Evolutionary conservation across 495 filamentous ascomycete genomes (phyloP).

Genomic region (Clavariopsis aquatica): DNA sequence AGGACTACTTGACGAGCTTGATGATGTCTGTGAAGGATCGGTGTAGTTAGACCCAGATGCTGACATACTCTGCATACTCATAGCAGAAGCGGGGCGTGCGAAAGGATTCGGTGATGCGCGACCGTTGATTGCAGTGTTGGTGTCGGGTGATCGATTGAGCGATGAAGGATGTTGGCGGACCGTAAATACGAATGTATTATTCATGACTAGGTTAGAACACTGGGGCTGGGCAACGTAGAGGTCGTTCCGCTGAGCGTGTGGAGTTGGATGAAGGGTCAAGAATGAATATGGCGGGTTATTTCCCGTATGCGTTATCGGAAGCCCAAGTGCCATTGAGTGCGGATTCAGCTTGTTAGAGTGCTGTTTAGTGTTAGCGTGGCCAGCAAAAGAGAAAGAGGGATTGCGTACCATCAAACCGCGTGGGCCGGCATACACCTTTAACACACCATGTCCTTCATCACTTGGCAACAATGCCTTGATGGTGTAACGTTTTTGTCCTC

Average conservation of each 20-base stretch:
- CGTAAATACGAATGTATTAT: constrained; percentile 97
- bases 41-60: constrained; percentile 59
- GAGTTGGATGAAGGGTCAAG: constrained; percentile 88
- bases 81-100: constrained; percentile 71
- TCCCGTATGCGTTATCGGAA: constrained; percentile 87
- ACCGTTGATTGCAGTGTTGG: constrained; percentile 38
- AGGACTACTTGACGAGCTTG: neutral
- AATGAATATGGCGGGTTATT: constrained; percentile 94
- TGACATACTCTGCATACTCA: constrained; percentile 77
- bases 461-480: constrained; percentile 88
- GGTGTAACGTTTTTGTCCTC: constrained; percentile 83
- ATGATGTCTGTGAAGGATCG: constrained; percentile 26
- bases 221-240: constrained; percentile 96
- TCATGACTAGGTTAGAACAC: constrained; percentile 78
- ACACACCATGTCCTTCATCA: constrained; percentile 82
- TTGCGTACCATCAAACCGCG: constrained; percentile 74
- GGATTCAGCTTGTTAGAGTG: constrained; percentile 93
- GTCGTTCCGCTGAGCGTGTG: constrained; percentile 93
- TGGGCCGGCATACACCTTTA: constrained; percentile 93
- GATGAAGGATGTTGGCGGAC: constrained; percentile 89
- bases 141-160: constrained; percentile 53
- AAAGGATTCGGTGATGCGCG: constrained; percentile 68
- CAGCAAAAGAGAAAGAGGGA: neutral
- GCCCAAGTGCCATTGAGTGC: constrained; percentile 83
- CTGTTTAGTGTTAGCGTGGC: constrained; percentile 25